These are phyloP conservation scores for Exophiala sideris DNA, from an alignment of 2,329 filamentous ascomycete genomes.

Conservation along the genomic window DNA sequence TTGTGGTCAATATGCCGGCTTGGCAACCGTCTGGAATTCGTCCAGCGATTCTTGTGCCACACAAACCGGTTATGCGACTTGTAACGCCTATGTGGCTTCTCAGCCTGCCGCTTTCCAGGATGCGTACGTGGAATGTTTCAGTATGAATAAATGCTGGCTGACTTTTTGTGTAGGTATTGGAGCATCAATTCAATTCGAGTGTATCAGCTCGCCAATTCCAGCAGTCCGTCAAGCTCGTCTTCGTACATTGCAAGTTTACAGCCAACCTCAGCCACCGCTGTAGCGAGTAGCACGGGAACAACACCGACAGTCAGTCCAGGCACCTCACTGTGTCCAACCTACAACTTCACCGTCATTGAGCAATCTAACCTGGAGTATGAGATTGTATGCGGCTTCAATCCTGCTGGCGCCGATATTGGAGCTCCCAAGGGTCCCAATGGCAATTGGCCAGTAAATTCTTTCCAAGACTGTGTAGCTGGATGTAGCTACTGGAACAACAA, in stretches of 20 bases:
- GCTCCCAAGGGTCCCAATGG: conserved; percentile 18
- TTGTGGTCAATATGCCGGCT: conserved; percentile 77
- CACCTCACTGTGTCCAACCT: conserved; percentile 21
- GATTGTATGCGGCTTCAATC: conserved; percentile 23
- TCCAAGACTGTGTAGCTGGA: conserved; percentile 23
- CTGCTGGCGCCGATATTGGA: conserved; percentile 18
- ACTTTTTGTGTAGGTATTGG: conserved; percentile 20
- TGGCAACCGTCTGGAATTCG: conserved; percentile 38
- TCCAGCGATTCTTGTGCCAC: conserved; percentile 19
- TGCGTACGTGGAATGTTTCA: conserved; percentile 11
- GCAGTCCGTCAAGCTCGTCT: conserved; percentile 3
- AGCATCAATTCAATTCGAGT: conserved; percentile 27
- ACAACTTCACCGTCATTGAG: conserved; percentile 24
- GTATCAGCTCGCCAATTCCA: conserved; percentile 24
- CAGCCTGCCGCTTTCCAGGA: conserved; percentile 22
- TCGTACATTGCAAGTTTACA: conserved; percentile 25
- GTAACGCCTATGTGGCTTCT: conserved; percentile 25
- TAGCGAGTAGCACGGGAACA: conserved; percentile 2
- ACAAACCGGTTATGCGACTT: conserved; percentile 19
- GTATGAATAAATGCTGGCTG: background rate
- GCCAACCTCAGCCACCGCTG: conserved; percentile 13
- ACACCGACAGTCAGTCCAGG: conserved; percentile 10
- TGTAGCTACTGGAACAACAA: conserved; percentile 25
- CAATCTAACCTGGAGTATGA: conserved; percentile 20
- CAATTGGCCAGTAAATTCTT: conserved; percentile 15